These are phyloP conservation scores for Bipolaris gigantea DNA, from an alignment of 2,329 filamentous ascomycete species.

Conservation along the genomic window DNA sequence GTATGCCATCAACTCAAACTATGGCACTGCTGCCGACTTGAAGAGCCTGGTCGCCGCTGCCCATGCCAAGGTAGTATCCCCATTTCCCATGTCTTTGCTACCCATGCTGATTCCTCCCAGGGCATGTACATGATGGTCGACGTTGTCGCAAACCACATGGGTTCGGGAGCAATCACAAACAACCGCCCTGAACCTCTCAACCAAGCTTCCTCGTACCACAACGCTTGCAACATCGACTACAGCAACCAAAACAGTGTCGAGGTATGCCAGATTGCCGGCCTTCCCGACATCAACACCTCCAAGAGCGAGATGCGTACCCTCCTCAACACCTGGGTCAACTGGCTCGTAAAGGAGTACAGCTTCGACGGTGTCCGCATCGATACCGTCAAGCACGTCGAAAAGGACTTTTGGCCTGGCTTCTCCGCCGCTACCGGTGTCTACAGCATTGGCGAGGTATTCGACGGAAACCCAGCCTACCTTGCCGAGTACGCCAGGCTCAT, in stretches of 20 bases:
- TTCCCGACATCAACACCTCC: constrained; percentile 37
- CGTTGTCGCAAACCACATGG: constrained; percentile 55
- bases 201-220: constrained; percentile 32
- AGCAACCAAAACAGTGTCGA: constrained; percentile 36
- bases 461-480: constrained; percentile 57
- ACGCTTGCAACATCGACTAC: constrained; percentile 36
- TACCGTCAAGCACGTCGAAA: constrained; percentile 64
- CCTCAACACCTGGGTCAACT: constrained; percentile 35
- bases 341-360: constrained; percentile 34
- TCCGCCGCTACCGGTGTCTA: constrained; percentile 60
- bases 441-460: constrained; percentile 62
- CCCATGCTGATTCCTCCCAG: constrained; percentile 19
- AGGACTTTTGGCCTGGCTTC: constrained; percentile 61
- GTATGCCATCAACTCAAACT: constrained; percentile 53
- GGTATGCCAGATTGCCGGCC: constrained; percentile 34
- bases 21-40: constrained; percentile 53
- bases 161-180: constrained; percentile 28
- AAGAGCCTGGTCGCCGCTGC: constrained; percentile 50
- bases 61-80: constrained; percentile 49
- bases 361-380: constrained; percentile 63
- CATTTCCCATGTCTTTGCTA: not conserved
- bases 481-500: constrained; percentile 58
- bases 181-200: constrained; percentile 35
- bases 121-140: constrained; percentile 56
- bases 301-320: constrained; percentile 28